These are phyloP conservation scores for Ammopiptanthus mongolicus DNA, from an alignment of 306 rosid genomes.

Conservation along the genomic window DNA sequence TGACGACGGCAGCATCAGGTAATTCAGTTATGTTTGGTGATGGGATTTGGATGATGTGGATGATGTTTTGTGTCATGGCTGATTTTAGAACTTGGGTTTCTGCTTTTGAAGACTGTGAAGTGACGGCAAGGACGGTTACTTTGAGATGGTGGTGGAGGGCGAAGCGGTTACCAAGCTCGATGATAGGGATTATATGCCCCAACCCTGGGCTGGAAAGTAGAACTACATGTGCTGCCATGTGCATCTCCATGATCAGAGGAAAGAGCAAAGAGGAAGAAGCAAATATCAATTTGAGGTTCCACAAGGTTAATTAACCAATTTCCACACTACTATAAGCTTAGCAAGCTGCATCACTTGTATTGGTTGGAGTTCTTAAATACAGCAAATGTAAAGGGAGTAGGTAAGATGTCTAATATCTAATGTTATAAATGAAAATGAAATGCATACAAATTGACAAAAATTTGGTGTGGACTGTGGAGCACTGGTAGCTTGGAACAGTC, in stretches of 20 bases:
- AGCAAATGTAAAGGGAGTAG: too few relatives aligned
- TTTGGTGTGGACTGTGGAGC: too few relatives aligned
- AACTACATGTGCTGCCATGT: conserved; percentile 14
- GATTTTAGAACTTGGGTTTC: conserved; percentile 24
- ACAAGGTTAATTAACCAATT: background rate
- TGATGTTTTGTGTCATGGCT: background rate
- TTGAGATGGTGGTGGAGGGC: conserved; percentile 8
- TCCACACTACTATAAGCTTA: background rate
- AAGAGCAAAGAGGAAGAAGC: background rate
- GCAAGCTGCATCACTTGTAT: background rate
- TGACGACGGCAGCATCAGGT: background rate
- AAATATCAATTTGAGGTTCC: background rate
- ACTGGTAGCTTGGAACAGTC: too few relatives aligned
- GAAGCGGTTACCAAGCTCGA: conserved; percentile 37
- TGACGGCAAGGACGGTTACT: conserved; percentile 31
- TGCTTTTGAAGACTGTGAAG: conserved; percentile 12
- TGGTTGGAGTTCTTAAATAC: too few relatives aligned
- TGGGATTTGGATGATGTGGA: conserved; percentile 28
- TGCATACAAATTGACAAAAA: too few relatives aligned
- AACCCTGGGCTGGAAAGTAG: conserved; percentile 41
- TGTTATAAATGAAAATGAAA: too few relatives aligned
- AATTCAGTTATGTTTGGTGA: background rate
- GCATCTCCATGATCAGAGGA: background rate
- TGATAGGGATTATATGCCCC: conserved; percentile 42
- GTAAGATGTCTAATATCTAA: too few relatives aligned